Conservation (phyloP, 2,329 filamentous ascomycete species). For the Pyrenochaeta sp. region DNA sequence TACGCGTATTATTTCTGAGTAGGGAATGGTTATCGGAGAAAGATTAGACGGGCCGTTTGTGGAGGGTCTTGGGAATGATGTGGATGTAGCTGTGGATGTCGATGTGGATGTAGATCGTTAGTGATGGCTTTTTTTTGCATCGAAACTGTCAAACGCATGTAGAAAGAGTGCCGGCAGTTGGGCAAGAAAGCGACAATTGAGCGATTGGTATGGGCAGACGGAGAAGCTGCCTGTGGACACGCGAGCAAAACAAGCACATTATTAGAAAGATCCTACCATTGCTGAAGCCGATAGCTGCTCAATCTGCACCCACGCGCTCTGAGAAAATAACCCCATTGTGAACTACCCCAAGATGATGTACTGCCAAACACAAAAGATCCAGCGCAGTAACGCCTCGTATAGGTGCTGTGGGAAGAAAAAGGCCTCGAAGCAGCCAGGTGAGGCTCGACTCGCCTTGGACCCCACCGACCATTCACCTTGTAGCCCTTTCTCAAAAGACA, state of each 20-base stretch:
- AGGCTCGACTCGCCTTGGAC: slow-evolving; percentile 33
- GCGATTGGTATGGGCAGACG: slow-evolving; percentile 17
- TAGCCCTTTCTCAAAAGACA: slow-evolving; percentile 31
- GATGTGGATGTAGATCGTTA: no score
- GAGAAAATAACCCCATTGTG: slow-evolving; percentile 46
- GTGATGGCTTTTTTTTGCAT: no score
- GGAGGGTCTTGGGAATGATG: no score
- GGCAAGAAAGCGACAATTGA: slow-evolving; percentile 3
- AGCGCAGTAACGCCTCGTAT: slow-evolving; percentile 50
- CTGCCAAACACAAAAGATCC: slow-evolving; percentile 47
- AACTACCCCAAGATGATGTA: slow-evolving; percentile 53
- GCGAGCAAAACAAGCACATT: slow-evolving; percentile 35
- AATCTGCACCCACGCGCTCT: slow-evolving; percentile 41
- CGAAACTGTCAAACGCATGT: background rate
- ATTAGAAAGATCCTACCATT: slow-evolving; percentile 47
- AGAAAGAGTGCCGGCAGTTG: background rate
- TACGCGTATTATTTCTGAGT: no score
- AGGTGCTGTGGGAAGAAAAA: slow-evolving; percentile 42
- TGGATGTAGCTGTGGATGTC: no score
- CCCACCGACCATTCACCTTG: slow-evolving; percentile 41
- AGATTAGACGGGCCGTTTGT: no score
- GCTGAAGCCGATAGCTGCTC: slow-evolving; percentile 36
- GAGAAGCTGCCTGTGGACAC: slow-evolving; percentile 11
- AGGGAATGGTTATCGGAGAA: no score
- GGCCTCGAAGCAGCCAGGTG: slow-evolving; percentile 31